Percentiles rank a stretch among this genome's conserved stretches.
These are phyloP conservation scores for Phytopythium oedochilum DNA, from an alignment of 352 stramenopile species.

Conservation along the genomic window DNA sequence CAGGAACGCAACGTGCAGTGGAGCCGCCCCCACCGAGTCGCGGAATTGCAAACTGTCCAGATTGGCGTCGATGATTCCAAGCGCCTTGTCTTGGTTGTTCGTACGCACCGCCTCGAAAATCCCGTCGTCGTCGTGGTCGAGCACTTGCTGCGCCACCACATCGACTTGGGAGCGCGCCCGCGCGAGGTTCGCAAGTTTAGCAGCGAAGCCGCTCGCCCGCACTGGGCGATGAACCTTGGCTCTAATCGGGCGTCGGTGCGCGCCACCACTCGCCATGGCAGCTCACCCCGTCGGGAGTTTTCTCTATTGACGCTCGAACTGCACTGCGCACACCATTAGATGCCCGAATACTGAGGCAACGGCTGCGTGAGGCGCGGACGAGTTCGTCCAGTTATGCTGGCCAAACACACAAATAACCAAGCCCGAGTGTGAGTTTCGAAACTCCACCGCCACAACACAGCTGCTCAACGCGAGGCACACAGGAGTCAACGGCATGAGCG, in stretches of 20 bases:
- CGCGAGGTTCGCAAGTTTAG: neutral
- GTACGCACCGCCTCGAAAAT: constrained; percentile 48
- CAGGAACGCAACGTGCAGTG: constrained; percentile 51
- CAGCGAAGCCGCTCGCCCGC: neutral
- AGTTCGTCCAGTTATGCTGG: no score
- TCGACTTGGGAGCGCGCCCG: constrained; percentile 18
- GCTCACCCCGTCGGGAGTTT: neutral
- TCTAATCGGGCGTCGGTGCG: neutral
- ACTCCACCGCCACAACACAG: neutral
- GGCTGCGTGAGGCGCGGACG: no score
- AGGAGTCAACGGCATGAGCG: neutral
- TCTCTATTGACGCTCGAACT: neutral
- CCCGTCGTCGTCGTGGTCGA: constrained; percentile 42
- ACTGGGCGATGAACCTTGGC: neutral
- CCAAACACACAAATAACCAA: no score
- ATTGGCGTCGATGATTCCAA: constrained; percentile 30
- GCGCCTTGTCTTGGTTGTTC: constrained; percentile 24
- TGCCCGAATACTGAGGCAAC: no score
- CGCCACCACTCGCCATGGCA: neutral
- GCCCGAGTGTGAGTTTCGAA: neutral
- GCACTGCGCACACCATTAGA: no score
- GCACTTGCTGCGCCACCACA: constrained; percentile 53
- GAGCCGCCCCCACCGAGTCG: constrained; percentile 44
- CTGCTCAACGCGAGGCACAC: neutral
- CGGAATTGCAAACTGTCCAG: constrained; percentile 28